These are phyloP conservation scores for Cystobasidiaceae sp. DNA, from an alignment of 1,284 basidiomycete species.

Conservation along the genomic window DNA sequence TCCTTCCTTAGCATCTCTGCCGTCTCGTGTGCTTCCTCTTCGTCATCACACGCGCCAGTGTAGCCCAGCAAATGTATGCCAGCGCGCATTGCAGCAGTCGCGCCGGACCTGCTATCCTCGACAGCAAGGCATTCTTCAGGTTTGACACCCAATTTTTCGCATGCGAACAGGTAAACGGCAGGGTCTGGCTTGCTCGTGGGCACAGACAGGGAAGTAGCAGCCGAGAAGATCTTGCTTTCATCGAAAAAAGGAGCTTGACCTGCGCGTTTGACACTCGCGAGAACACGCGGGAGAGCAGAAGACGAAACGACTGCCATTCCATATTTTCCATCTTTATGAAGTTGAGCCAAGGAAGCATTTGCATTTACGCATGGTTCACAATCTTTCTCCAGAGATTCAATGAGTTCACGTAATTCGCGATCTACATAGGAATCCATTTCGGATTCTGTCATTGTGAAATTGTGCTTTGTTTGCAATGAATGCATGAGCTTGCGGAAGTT, in stretches of 20 bases:
- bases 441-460: background rate
- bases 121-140: conserved; percentile 25
- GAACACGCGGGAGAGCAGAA: conserved; percentile 24
- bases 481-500: conserved; percentile 23
- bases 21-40: conserved; percentile 7
- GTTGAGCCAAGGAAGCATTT: background rate
- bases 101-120: conserved; percentile 26
- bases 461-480: conserved; percentile 11
- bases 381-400: background rate
- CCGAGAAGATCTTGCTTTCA: conserved; percentile 6
- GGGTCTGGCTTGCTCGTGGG: conserved; percentile 30
- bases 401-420: conserved; percentile 4
- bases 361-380: conserved; percentile 7
- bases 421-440: conserved; percentile 23
- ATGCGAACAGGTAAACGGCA: conserved; percentile 28
- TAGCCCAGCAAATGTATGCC: conserved; percentile 25
- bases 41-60: conserved; percentile 20
- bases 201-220: conserved; percentile 26
- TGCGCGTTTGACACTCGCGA: conserved; percentile 11
- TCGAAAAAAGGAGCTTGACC: conserved; percentile 20
- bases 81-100: conserved; percentile 26
- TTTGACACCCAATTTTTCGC: conserved; percentile 25
- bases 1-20: conserved; percentile 7
- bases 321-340: conserved; percentile 11
- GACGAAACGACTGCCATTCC: conserved; percentile 29